Conservation (phyloP, 2,329 filamentous ascomycete genomes). For the Verticillium nubilum region DNA sequence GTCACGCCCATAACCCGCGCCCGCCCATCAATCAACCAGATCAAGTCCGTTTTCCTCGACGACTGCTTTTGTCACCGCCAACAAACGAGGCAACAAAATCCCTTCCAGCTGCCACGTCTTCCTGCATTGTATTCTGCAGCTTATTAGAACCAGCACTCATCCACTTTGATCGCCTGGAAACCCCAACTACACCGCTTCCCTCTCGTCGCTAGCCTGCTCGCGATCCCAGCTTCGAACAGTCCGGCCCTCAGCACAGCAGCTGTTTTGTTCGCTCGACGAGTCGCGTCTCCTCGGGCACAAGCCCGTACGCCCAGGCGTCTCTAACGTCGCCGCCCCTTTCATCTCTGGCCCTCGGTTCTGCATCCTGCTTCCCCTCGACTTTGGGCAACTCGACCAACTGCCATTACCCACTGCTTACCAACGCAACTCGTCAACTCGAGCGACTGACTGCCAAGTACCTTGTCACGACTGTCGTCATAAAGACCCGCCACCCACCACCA, state of each 20-base stretch:
- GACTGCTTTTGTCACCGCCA: not conserved
- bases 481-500: not conserved
- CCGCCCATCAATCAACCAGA: not conserved
- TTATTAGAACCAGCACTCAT: slow-evolving; percentile 2
- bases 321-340: slow-evolving; percentile 11
- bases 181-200: not conserved
- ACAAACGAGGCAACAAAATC: not conserved
- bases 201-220: not conserved
- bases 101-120: slow-evolving; percentile 3
- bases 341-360: slow-evolving; percentile 3
- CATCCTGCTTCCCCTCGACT: not conserved
- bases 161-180: not conserved
- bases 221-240: not conserved
- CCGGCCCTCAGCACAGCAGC: slow-evolving; percentile 6
- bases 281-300: slow-evolving; percentile 11
- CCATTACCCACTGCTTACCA: not conserved
- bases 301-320: slow-evolving; percentile 15
- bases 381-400: not conserved
- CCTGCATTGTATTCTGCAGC: slow-evolving; percentile 4
- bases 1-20: not conserved
- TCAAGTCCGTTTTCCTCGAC: not conserved
- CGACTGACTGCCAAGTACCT: not conserved
- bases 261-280: slow-evolving; percentile 16
- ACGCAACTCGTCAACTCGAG: not conserved
- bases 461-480: slow-evolving; percentile 1